Percentiles rank a stretch among this genome's conserved stretches.
These are phyloP conservation scores for Trichomonascaceae sp. DNA, from an alignment of 1,139 yeast genomes.

Conservation along the genomic window DNA sequence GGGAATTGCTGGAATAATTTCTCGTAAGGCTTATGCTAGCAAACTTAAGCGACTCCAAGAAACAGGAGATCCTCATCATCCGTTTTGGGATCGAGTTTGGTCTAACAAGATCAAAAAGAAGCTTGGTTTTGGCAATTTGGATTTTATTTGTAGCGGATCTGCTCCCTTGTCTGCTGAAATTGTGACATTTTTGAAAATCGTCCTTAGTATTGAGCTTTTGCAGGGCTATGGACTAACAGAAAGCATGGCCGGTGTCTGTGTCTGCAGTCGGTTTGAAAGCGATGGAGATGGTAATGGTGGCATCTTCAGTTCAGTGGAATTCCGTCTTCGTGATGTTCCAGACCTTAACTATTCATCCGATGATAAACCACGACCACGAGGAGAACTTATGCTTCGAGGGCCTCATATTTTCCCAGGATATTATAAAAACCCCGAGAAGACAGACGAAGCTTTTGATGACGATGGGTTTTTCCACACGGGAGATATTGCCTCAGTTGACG, in stretches of 20 bases:
- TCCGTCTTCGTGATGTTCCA: conserved; percentile 59
- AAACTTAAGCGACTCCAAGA: conserved; percentile 33
- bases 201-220: conserved; percentile 50
- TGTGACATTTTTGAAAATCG: conserved; percentile 54
- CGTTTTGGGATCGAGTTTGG: conserved; percentile 45
- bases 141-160: conserved; percentile 51
- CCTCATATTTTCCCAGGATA: conserved; percentile 59
- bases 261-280: conserved; percentile 44
- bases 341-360: conserved; percentile 57
- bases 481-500: conserved; percentile 57
- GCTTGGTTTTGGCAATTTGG: conserved; percentile 51
- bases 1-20: conserved; percentile 32
- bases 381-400: conserved; percentile 63
- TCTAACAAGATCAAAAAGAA: conserved; percentile 47
- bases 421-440: conserved; percentile 51
- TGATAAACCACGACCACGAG: conserved; percentile 44
- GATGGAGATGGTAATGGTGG: conserved; percentile 58
- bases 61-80: conserved; percentile 34
- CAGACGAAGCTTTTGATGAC: conserved; percentile 46
- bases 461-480: conserved; percentile 80
- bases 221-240: conserved; percentile 83
- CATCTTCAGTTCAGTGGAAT: conserved; percentile 46
- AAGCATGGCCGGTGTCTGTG: conserved; percentile 57
- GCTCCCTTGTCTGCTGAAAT: conserved; percentile 68
- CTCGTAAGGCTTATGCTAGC: conserved; percentile 36